Evolutionary conservation across 2,329 filamentous ascomycete species (phyloP), one percentile per base, ranked within the genome.

Genomic region (Talaromyces sp.): DNA sequence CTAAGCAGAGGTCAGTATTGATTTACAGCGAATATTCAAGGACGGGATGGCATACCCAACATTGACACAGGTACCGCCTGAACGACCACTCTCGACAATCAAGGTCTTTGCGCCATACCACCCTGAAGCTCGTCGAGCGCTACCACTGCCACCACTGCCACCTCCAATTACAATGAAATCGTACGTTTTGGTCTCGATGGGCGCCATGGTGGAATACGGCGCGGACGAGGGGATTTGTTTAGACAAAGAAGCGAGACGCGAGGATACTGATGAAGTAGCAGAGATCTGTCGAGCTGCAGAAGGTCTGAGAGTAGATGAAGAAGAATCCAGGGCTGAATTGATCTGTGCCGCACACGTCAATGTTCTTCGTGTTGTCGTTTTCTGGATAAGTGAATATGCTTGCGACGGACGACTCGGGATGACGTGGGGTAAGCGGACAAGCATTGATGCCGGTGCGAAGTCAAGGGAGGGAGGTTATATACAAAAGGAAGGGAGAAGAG

Each of bases 131-230:
- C 82, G 76, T 65, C 82, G 78, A 54, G 79, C 81, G 62, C 81
- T 79, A 63, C 79, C 82, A 68, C 80, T 81, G 43, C 83, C 83
- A 67, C 82, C 83, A 67, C 81, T 82, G 59, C 83, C 83, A 69
- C 83, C 83, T 64, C 83, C 83, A 69, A 85, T 79, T 65, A 85
- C 82, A 64, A 85, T 82, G 68, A 83, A 85, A 70, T 85, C 83
- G 71, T 83, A 85, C 65, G 80, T 77, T 66, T 81, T 79, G 27
- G 76, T 73, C 45, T 76, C 73, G 7, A 80, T 75, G 27, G 82
- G 82, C 66, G 81, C 77, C 82, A 83, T 83, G 63, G 66, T 72
- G 63, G 67, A 73, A 37, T 74, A 73, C 24, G 50, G 9, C 35
- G 59, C 16, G 11, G 63, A 73, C 7, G 73, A 73, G 31, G 77